Percentiles rank a stretch among this genome's conserved stretches.
Evolutionary conservation across 2,329 filamentous ascomycete genomes (phyloP).

Genomic region (Fusarium sp.): DNA sequence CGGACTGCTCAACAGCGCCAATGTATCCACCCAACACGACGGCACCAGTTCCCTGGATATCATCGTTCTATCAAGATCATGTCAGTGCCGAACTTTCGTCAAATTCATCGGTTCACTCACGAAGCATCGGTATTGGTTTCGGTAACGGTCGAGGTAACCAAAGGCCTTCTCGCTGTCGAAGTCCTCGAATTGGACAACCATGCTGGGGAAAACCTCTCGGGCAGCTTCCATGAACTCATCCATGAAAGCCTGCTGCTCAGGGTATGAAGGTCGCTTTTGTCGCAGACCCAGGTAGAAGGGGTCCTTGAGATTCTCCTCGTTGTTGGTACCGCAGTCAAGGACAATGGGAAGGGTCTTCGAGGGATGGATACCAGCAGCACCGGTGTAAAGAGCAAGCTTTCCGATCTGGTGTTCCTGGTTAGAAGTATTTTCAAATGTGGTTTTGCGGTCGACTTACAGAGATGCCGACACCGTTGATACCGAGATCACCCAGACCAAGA

Average conservation of each 20-base stretch:
- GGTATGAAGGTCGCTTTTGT: constrained; percentile 78
- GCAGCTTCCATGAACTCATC: constrained; percentile 97
- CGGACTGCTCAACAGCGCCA: constrained; percentile 82
- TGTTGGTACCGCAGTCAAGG: constrained; percentile 72
- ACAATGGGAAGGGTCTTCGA: constrained; percentile 80
- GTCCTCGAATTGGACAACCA: constrained; percentile 93
- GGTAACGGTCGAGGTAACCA: constrained; percentile 90
- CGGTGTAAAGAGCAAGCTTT: constrained; percentile 94
- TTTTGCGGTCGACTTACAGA: constrained; percentile 66
- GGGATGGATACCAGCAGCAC: constrained; percentile 93
- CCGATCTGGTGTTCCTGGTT: constrained; percentile 68
- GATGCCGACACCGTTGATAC: constrained; percentile 97
- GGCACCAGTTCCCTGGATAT: constrained; percentile 96
- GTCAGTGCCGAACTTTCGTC: constrained; percentile 14
- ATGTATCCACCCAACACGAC: constrained; percentile 89
- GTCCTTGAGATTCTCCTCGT: constrained; percentile 72
- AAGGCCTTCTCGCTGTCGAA: constrained; percentile 95
- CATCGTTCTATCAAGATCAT: constrained; percentile 72
- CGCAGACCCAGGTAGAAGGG: constrained; percentile 90
- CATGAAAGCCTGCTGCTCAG: constrained; percentile 89
- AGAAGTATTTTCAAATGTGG: neutral
- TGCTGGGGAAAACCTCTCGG: constrained; percentile 74
- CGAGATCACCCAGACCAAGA: constrained; percentile 91
- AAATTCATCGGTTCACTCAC: constrained; percentile 20
- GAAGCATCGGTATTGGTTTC: constrained; percentile 91